Base-by-base conservation (phyloP, 2,329 filamentous ascomycete genomes). In the Triangularia setosa region DNA sequence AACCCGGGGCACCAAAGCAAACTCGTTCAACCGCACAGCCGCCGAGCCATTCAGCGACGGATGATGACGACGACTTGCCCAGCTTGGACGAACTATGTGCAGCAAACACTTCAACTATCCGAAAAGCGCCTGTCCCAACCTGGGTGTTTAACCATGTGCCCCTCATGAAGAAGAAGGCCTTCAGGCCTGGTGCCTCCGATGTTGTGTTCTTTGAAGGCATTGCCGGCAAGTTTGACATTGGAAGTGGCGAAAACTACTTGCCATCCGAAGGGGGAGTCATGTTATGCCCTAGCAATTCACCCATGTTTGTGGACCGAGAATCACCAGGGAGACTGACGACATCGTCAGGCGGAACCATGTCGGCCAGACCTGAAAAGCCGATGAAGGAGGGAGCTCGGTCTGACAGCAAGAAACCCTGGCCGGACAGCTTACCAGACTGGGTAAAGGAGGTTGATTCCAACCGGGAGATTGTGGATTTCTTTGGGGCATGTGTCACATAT, bases 201-300 rank as follows among this genome's bases (percentile, higher is more conserved):
- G 44, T 53, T 9, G 59, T 61, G 8, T 54, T 61, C 23, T 61
- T 53, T 16, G 35, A 61, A 21, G 53, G 35, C 24, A 52, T 54
- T 23, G 48, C 59, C 48, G n/a, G 6, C n/a, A 48, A 48, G n/a
- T 48, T 48, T 9, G 40, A 48, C 3, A 48, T 21, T 4, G 3
- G 7, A 18, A 48, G 7, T 6, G n/a, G 16, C 40, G 3, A 1
- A n/a, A 21, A 48, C n/a, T 1, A 21, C 40, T 21, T 48, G n/a
- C 7, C n/a, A 18, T 21, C 40, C 8, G 40, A 48, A 6, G 40
- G 21, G n/a, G 18, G 40, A 9, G 33, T 33, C 12, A 30, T 9
- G 11, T 23, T 24, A 11, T 18, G 24, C 8, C 44, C 27, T 16
- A 7, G 18, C 53, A 54, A 8, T 35, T 54, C 53, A 27, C n/a